A percentile compares a stretch with the other conserved stretches of the same genome.
Conservation (phyloP, 2,329 filamentous ascomycete genomes). For the Incumbomyces lentus region DNA sequence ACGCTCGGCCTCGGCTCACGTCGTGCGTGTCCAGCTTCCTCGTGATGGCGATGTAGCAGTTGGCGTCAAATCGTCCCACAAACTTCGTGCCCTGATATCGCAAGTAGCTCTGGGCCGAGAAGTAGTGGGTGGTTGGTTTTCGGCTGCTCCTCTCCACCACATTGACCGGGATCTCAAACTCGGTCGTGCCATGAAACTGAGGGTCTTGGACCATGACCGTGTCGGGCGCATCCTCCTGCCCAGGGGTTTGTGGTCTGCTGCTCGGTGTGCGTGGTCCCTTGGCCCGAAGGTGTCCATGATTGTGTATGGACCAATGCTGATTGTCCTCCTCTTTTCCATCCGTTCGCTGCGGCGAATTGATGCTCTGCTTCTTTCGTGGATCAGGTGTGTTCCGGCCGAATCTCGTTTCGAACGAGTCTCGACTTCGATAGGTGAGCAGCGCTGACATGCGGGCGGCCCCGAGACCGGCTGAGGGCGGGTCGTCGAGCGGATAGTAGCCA, state of each 20-base stretch:
- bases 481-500: constrained; percentile 80
- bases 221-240: constrained; percentile 9
- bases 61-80: constrained; percentile 91
- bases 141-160: constrained; percentile 20
- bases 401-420: constrained; percentile 90
- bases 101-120: constrained; percentile 94
- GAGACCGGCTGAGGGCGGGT: constrained; percentile 76
- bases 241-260: constrained; percentile 24
- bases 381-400: constrained; percentile 92
- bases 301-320: constrained; percentile 71
- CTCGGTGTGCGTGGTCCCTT: constrained; percentile 39
- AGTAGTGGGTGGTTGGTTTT: constrained; percentile 60
- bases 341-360: constrained; percentile 30
- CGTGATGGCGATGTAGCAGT: constrained; percentile 98
- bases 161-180: constrained; percentile 36
- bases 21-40: constrained; percentile 97
- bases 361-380: constrained; percentile 69
- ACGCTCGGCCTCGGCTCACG: constrained; percentile 63
- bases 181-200: constrained; percentile 59
- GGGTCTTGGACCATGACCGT: constrained; percentile 45
- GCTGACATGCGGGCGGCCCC: constrained; percentile 95
- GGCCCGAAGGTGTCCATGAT: constrained; percentile 63
- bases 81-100: constrained; percentile 96
- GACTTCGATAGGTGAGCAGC: constrained; percentile 86
- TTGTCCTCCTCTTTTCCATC: constrained; percentile 53